A percentile compares a stretch with the other conserved stretches of the same genome.
Evolutionary conservation across 2,329 filamentous ascomycete species (phyloP).

Genomic region (Fusarium sp.): DNA sequence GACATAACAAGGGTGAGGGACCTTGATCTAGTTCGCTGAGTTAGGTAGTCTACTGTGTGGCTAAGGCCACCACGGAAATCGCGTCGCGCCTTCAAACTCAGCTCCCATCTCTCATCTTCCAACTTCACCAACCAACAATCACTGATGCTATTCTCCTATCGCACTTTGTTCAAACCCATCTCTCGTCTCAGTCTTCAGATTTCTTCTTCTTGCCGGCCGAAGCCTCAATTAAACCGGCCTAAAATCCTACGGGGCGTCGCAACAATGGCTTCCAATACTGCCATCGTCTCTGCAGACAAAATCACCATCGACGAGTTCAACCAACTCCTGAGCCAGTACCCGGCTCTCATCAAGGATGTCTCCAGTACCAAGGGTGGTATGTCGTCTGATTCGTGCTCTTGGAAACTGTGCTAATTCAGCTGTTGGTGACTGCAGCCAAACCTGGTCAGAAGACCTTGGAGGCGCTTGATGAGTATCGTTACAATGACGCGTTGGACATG

Average conservation of each 20-base stretch:
- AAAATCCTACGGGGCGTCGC: neutral
- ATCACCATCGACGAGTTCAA: slow-evolving; percentile 52
- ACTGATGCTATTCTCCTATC: neutral
- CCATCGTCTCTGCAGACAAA: slow-evolving; percentile 23
- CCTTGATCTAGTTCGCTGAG: neutral
- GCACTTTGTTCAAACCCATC: neutral
- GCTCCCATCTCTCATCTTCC: slow-evolving; percentile 14
- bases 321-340: slow-evolving; percentile 53
- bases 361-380: slow-evolving; percentile 60
- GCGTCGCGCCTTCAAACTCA: slow-evolving; percentile 25
- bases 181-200: neutral
- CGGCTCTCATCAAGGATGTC: slow-evolving; percentile 55
- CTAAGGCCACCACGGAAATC: slow-evolving; percentile 1
- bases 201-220: neutral
- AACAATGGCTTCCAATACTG: slow-evolving; percentile 32
- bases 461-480: slow-evolving; percentile 72
- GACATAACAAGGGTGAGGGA: neutral
- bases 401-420: slow-evolving; percentile 8
- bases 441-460: slow-evolving; percentile 62
- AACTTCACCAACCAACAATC: neutral
- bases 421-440: slow-evolving; percentile 53
- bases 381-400: slow-evolving; percentile 21
- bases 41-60: slow-evolving; percentile 13
- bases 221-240: neutral
- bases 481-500: slow-evolving; percentile 61